These are phyloP conservation scores for Populus deltoides DNA, from an alignment of 345 rosid species.

Conservation along the genomic window DNA sequence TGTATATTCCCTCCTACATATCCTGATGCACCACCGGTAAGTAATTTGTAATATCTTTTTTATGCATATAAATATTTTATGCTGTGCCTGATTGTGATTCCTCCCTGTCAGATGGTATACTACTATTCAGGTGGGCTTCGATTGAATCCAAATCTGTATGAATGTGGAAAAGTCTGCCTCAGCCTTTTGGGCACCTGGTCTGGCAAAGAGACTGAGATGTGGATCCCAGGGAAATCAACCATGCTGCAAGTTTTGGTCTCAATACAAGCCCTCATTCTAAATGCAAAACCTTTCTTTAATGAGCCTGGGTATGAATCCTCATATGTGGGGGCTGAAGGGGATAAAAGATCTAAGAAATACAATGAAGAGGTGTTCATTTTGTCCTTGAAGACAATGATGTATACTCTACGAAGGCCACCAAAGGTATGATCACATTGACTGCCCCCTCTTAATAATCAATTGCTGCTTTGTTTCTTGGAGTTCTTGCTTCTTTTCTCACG, in stretches of 20 bases:
- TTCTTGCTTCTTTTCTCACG: background rate
- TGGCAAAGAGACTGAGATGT: slow-evolving; percentile 45
- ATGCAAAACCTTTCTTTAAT: slow-evolving; percentile 50
- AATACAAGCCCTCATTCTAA: slow-evolving; percentile 53
- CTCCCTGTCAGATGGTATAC: slow-evolving; percentile 40
- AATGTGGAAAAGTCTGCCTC: slow-evolving; percentile 63
- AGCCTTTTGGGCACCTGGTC: slow-evolving; percentile 66
- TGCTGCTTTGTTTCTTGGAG: background rate
- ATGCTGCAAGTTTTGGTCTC: slow-evolving; percentile 68
- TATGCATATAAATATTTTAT: background rate
- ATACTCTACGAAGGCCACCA: slow-evolving; percentile 50
- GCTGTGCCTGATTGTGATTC: slow-evolving; percentile 8
- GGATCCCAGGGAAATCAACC: slow-evolving; percentile 53
- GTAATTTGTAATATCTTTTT: slow-evolving; percentile 2
- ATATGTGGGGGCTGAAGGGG: slow-evolving; percentile 34
- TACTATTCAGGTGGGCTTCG: slow-evolving; percentile 67
- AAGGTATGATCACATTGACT: slow-evolving; percentile 32
- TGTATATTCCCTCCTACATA: slow-evolving; percentile 51
- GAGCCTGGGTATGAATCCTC: slow-evolving; percentile 53
- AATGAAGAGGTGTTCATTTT: slow-evolving; percentile 39
- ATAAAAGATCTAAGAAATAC: slow-evolving; percentile 34
- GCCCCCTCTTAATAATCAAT: background rate
- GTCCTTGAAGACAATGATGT: slow-evolving; percentile 60
- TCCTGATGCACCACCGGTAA: slow-evolving; percentile 53
- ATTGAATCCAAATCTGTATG: slow-evolving; percentile 54